A percentile compares a stretch with the other conserved stretches of the same genome.
These are phyloP conservation scores for Cicer judaicum DNA, from an alignment of 306 rosid genomes.

Conservation along the genomic window DNA sequence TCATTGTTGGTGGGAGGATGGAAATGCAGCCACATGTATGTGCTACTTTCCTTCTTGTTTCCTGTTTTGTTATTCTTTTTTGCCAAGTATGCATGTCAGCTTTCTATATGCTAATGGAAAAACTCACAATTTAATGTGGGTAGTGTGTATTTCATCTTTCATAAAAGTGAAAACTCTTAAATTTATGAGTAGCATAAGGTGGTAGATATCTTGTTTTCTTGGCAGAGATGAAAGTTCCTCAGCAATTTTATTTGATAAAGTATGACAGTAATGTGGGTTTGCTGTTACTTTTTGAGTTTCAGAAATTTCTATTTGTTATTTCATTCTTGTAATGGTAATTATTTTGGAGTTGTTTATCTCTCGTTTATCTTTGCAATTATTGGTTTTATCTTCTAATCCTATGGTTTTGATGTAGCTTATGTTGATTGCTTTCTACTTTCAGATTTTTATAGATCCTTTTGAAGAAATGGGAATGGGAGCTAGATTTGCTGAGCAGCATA, in stretches of 20 bases:
- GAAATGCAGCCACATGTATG: conserved; percentile 95
- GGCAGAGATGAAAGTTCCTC: conserved; percentile 33
- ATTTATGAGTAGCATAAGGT: conserved; percentile 22
- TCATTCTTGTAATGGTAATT: conserved; percentile 28
- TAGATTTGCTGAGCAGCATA: conserved; percentile 68
- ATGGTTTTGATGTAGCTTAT: conserved; percentile 36
- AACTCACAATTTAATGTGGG: conserved; percentile 11
- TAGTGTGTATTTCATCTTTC: conserved; percentile 25
- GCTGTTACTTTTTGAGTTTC: conserved; percentile 30
- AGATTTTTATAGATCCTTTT: conserved; percentile 89
- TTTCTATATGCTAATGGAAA: conserved; percentile 30
- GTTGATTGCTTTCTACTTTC: conserved; percentile 38
- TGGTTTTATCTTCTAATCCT: conserved; percentile 30
- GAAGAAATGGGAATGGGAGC: conserved; percentile 88
- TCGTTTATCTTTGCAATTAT: conserved; percentile 6
- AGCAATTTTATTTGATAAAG: conserved; percentile 25
- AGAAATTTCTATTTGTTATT: conserved; percentile 19
- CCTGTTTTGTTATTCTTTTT: conserved; percentile 26
- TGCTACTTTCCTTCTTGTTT: conserved; percentile 26
- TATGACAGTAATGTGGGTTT: conserved; percentile 29
- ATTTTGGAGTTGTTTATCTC: conserved; percentile 33
- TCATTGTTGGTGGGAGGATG: conserved; percentile 98
- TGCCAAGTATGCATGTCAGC: not conserved
- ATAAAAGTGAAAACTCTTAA: not conserved
- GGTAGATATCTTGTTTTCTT: conserved; percentile 19